Evolutionary conservation across 1,284 basidiomycete species (phyloP), one percentile per base, ranked within the genome.

Genomic region (Salmacisia buchloeana): DNA sequence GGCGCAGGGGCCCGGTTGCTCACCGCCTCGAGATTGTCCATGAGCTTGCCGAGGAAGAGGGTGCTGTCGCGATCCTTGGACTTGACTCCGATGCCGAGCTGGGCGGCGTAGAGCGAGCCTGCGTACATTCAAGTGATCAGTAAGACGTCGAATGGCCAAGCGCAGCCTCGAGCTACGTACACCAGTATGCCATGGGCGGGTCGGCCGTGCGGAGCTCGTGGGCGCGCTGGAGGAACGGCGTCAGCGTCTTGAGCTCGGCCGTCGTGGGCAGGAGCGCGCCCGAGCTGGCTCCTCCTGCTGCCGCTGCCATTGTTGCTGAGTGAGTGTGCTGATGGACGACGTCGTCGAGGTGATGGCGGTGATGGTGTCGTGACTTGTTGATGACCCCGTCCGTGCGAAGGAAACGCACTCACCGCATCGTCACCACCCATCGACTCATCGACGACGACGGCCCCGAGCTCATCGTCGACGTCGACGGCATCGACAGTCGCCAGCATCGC

Each of bases 101-200:
- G 90, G 0, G 91, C 90, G 49, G 92, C 94, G 80, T 92, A 88
- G 83, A 93, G 97, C 59, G 46, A 52, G 29, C 46, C 46, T 52
- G 25, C 29, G 21, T 9, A 87, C 87, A 27, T 6, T 25, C 23
- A 31, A 18, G 36, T 9, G 9, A 10, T 38, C 36, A 9, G 9
- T 18, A 9, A 38, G 36, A 9, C 36, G 9, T 38, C 10, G 36
- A 38, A 18, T 38, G 9, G 10, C 9, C 36, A 18, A 38, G 36
- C 9, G 23, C 18, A 43, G 18, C 15, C 35, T 21, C 5, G 29
- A 82, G 89, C 35, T 15, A 31, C 46, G 73, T 82, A 91, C 93
- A 94, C 94, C 94, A 97, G 80, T 97, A 97, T 1, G 91, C 85
- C 69, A 97, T 87, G 59, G 93, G 83, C 2, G 91, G 89, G 71